Evolutionary conservation across 495 filamentous ascomycete genomes (phyloP), one percentile per base, ranked within the genome.

Genomic region (Massariosphaeria phaeospora): DNA sequence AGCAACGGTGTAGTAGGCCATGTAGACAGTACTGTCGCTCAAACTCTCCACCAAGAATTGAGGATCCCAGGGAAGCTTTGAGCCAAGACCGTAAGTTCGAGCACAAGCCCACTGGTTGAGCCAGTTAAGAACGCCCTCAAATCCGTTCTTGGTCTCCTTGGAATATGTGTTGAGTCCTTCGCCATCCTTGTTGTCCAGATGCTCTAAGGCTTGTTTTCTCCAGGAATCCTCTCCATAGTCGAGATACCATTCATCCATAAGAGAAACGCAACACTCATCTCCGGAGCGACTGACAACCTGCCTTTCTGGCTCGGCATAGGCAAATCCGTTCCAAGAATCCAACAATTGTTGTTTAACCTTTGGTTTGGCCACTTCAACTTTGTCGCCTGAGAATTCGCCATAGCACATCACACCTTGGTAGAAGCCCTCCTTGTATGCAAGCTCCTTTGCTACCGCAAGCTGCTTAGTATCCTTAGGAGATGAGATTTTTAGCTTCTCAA

Each of bases 71-170:
- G 93, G 93, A 25, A 98, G 80, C 70, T 91, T 89, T 18, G 93
- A 89, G 23, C 93, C 93, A 31, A 98, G 77, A 64, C 93, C 93
- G 59, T 93, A 98, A 6, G 86, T 87, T 66, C 93, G 75, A 34
- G 91, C 87, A 65, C 90, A 96, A 39, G 93, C 91, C 93, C 93
- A 98, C 67, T 93, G 87, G 68, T 85, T 89, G 25, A 98, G 76
- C 93, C 93, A 98, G 58, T 81, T 77, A 34, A 98, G 76, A 44
- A 86, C 88, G 58, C 84, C 83, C 70, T 88, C 80, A 69, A 96
- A 93, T 1, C 78, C 80, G 63, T 96, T 81, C 70, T 86, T 88
- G 20, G 87, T 84, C 64, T 96, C 91, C 10, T 78, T 69, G 12
- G 79, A 75, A 68, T 83, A 96, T 24, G 86, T 84, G 67, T 95